Evolutionary conservation across 768 basidiomycete genomes (phyloP).

Genomic region (Chalciporus piperatus): DNA sequence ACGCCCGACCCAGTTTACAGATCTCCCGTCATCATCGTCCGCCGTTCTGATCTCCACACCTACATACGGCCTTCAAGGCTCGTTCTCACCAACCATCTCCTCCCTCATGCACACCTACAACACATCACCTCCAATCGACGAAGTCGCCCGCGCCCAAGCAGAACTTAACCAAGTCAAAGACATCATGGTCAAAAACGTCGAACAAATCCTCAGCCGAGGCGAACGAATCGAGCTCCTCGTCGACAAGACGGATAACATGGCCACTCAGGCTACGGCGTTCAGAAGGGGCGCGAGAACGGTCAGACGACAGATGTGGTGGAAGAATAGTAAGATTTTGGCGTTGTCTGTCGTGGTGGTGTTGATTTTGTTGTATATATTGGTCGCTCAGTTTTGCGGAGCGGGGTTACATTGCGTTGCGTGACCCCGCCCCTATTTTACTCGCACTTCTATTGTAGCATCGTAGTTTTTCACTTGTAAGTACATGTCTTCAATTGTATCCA

Average conservation of each 20-base stretch:
- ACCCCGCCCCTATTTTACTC: neutral
- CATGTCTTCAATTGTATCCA: too few species aligned
- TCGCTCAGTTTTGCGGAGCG: slow-evolving; percentile 89
- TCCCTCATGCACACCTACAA: slow-evolving; percentile 86
- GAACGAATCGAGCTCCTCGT: slow-evolving; percentile 95
- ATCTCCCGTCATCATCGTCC: slow-evolving; percentile 64
- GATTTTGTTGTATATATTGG: slow-evolving; percentile 74
- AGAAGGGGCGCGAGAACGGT: slow-evolving; percentile 82
- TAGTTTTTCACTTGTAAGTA: too few species aligned
- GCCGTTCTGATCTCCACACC: slow-evolving; percentile 45
- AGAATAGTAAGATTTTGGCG: slow-evolving; percentile 65
- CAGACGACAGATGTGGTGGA: slow-evolving; percentile 88
- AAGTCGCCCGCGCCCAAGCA: slow-evolving; percentile 83
- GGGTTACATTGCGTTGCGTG: slow-evolving; percentile 58
- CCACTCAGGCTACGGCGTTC: slow-evolving; percentile 92
- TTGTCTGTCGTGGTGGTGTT: slow-evolving; percentile 70
- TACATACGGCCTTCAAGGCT: slow-evolving; percentile 66
- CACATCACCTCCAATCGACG: slow-evolving; percentile 83
- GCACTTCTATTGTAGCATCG: too few species aligned
- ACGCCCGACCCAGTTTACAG: slow-evolving; percentile 46
- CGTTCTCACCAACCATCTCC: slow-evolving; percentile 67
- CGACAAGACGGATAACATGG: slow-evolving; percentile 96
- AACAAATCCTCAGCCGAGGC: slow-evolving; percentile 90
- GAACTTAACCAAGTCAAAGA: slow-evolving; percentile 91
- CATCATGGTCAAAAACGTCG: slow-evolving; percentile 98